Evolutionary conservation across 2,329 filamentous ascomycete genomes (phyloP).

Genomic region (Fusarium papillatum): DNA sequence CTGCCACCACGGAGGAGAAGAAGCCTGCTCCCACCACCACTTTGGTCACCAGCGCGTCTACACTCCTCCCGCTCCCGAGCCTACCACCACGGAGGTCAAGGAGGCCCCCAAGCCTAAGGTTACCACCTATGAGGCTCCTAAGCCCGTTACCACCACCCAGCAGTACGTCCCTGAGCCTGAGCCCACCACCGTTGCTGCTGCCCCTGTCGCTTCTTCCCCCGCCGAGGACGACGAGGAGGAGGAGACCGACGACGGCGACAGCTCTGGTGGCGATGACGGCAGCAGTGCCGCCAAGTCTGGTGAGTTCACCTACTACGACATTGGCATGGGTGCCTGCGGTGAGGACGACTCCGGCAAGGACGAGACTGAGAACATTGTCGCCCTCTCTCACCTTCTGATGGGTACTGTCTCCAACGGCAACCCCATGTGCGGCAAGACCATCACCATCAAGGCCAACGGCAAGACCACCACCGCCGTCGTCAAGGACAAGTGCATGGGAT

Average conservation of each 20-base stretch:
- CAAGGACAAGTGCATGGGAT: constrained; percentile 84
- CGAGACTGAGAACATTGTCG: constrained; percentile 72
- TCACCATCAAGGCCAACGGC: constrained; percentile 74
- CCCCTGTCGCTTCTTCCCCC: constrained; percentile 29
- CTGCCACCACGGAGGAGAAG: constrained; percentile 28
- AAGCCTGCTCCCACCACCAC: constrained; percentile 40
- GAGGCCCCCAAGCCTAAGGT: constrained; percentile 30
- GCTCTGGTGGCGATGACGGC: constrained; percentile 25
- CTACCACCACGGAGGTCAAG: constrained; percentile 12
- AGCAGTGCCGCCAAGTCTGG: constrained; percentile 59
- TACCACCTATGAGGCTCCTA: constrained; percentile 6
- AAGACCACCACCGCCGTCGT: constrained; percentile 70
- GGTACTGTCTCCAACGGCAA: constrained; percentile 74
- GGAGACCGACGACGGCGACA: constrained; percentile 13
- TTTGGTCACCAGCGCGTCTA: constrained; percentile 35
- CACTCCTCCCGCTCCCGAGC: constrained; percentile 34
- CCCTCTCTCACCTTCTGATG: constrained; percentile 76
- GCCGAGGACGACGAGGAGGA: constrained; percentile 23
- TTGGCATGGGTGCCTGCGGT: constrained; percentile 80
- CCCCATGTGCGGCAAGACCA: constrained; percentile 77
- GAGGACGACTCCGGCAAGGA: constrained; percentile 70
- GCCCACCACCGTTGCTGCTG: constrained; percentile 31
- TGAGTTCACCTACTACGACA: constrained; percentile 81
- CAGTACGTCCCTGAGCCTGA: constrained; percentile 21
- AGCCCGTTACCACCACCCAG: constrained; percentile 6